Percentiles rank a stretch among this genome's conserved stretches.
phyloP scores from a whole-genome alignment of 2,329 filamentous ascomycete species.

The Mycosphaerella sp. region DNA sequence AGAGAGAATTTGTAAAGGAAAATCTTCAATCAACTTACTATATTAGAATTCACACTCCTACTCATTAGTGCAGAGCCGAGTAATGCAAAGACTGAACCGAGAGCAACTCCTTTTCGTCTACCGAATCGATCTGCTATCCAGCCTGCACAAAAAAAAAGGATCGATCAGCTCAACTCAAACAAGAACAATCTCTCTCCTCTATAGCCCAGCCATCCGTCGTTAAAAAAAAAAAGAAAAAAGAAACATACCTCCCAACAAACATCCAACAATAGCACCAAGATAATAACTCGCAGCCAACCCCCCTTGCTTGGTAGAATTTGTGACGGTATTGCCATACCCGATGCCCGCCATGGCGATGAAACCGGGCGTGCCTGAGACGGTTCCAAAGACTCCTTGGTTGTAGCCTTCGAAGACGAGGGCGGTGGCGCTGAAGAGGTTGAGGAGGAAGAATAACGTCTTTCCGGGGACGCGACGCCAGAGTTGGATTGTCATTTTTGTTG shows the following conservation, averaged over 20 bases:
- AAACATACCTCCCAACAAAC: constrained; percentile 4
- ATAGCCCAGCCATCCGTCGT: too few species aligned
- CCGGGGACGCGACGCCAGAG: constrained; percentile 28
- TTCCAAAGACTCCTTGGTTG: constrained; percentile 31
- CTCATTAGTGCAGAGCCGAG: constrained; percentile 26
- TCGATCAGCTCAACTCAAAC: too few species aligned
- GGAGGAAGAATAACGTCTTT: constrained; percentile 22
- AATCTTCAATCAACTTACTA: constrained; percentile 11
- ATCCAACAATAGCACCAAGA: constrained; percentile 1
- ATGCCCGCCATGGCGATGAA: constrained; percentile 23
- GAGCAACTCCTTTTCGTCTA: constrained; percentile 25
- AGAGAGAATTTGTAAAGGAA: too few species aligned
- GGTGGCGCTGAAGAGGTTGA: constrained; percentile 12
- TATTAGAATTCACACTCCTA: constrained; percentile 24
- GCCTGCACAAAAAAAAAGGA: constrained; percentile 5
- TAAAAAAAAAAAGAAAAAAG: too few species aligned
- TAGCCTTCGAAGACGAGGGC: constrained; percentile 29
- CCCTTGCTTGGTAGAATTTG: constrained; percentile 45
- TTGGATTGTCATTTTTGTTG: constrained; percentile 22
- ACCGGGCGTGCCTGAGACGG: constrained; percentile 27
- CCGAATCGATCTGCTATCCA: constrained; percentile 29
- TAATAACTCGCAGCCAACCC: constrained; percentile 23
- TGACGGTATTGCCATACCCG: constrained; percentile 38
- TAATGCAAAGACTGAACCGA: constrained; percentile 25
- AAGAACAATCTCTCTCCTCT: too few species aligned